These are phyloP conservation scores for Colletotrichum scovillei DNA, from an alignment of 2,329 filamentous ascomycete genomes.

Conservation along the genomic window DNA sequence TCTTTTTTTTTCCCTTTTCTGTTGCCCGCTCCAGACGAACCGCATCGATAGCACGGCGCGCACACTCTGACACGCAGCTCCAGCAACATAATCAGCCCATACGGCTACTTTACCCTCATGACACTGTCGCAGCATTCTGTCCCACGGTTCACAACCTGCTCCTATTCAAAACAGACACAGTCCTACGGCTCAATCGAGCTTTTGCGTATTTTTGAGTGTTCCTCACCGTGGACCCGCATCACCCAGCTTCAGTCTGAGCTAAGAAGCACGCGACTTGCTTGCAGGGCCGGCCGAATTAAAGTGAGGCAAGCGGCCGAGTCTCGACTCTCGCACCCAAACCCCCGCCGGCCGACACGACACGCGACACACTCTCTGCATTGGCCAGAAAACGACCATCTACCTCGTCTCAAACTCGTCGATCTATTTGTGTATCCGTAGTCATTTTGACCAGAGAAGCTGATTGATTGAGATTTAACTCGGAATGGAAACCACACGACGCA, in stretches of 20 bases:
- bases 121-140: neutral
- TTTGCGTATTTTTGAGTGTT: neutral
- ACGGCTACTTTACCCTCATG: neutral
- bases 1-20: no score
- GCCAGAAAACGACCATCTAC: slow-evolving; percentile 15
- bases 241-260: neutral
- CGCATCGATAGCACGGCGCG: neutral
- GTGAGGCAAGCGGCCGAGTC: slow-evolving; percentile 8
- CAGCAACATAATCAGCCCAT: neutral
- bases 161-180: neutral
- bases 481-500: neutral
- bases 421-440: neutral
- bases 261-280: slow-evolving; percentile 2
- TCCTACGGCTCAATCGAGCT: neutral
- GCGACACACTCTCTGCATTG: slow-evolving; percentile 8
- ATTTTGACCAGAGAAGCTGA: neutral
- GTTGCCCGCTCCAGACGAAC: slow-evolving; percentile 20
- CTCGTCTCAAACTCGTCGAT: slow-evolving; percentile 3
- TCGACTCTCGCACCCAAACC: neutral
- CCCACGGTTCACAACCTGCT: neutral
- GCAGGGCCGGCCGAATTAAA: neutral
- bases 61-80: neutral
- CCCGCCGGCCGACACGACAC: neutral
- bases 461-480: neutral
- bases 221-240: neutral